Base-by-base conservation (phyloP, 768 basidiomycete genomes). In the Coprinopsis marcescibilis region DNA sequence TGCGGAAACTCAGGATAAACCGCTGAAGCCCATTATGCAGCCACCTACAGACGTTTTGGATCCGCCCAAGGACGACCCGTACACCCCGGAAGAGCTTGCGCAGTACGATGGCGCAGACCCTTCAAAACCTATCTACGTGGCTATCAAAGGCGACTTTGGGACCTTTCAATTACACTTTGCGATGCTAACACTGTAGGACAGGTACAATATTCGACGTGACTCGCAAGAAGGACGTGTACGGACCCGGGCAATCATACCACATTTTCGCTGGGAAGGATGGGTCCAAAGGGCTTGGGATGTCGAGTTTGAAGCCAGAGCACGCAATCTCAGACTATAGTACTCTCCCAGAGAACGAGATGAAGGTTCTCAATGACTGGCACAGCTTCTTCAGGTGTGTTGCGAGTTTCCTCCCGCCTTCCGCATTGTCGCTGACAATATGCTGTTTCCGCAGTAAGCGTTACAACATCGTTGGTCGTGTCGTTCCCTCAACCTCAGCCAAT, bases 221-320 rank as follows among this genome's bases (percentile, higher is more conserved):
- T 0, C 68, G 70, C 49, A 97, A 95, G 64, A 67, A 68, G 24
- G 92, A 96, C 51, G 86, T 93, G 55, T 99, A 99, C 57, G 95
- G 95, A 1, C 71, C 76, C 2, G 90, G 89, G 2, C 70, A 72
- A 20, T 80, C 85, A 3, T 91, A 93, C 65, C 76, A 79, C 54
- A 65, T 95, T 17, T 97, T 98, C 62, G 90, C 93, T 25, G 95
- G 93, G 36, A 95, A 89, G 67, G 95, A 99, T 58, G 95, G 83
- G 0, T 94, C 90, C 6, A 80, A 74, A 52, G 95, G 86, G 0
- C 71, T 99, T 5, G 95, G 92, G 34, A 83, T 83, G 80, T 92
- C 89, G 43, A 93, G 89, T 56, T 67, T 96, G 55, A 88, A 89
- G 45, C 65, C 71, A 3, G 85, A 91, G 63, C 83, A 98, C 58